Conservation (phyloP, 345 rosid genomes). For the Arabis hirsuta region DNA sequence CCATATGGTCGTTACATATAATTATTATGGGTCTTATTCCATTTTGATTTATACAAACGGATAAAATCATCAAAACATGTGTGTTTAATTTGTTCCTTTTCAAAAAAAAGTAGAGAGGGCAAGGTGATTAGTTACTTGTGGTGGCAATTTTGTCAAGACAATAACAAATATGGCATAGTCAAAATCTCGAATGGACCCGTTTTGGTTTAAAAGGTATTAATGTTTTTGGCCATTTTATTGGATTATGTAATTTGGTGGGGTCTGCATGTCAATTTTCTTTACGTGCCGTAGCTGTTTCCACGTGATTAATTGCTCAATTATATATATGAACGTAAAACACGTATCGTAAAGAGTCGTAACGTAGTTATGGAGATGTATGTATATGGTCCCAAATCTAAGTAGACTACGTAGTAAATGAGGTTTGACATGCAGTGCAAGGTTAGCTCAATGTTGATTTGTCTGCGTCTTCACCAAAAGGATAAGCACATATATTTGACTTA, state of each 20-base stretch:
- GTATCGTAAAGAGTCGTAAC: slow-evolving; percentile 33
- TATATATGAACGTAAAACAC: slow-evolving; percentile 38
- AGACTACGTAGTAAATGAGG: slow-evolving; percentile 41
- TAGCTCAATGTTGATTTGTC: slow-evolving; percentile 24
- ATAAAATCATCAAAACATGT: slow-evolving; percentile 5
- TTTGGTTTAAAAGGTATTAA: slow-evolving; percentile 36
- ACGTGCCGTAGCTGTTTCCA: slow-evolving; percentile 42
- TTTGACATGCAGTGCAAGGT: slow-evolving; percentile 40
- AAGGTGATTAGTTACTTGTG: slow-evolving; percentile 15
- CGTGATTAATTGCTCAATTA: slow-evolving; percentile 36
- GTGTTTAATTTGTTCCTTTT: not conserved
- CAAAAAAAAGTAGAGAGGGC: slow-evolving; percentile 8
- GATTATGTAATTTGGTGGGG: slow-evolving; percentile 38
- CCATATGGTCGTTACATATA: not conserved
- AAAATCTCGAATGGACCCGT: slow-evolving; percentile 36
- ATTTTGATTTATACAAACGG: slow-evolving; percentile 8
- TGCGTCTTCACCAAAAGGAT: slow-evolving; percentile 24
- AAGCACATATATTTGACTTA: slow-evolving; percentile 10
- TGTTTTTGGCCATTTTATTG: slow-evolving; percentile 26
- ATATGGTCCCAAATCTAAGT: slow-evolving; percentile 41
- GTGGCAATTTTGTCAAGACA: slow-evolving; percentile 4
- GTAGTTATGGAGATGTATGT: slow-evolving; percentile 38
- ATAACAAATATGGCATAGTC: slow-evolving; percentile 32
- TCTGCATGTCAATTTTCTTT: slow-evolving; percentile 37
- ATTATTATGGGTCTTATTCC: not conserved